Base-by-base conservation (phyloP, 2,329 filamentous ascomycete genomes). In the Ophiostoma quercus region DNA sequence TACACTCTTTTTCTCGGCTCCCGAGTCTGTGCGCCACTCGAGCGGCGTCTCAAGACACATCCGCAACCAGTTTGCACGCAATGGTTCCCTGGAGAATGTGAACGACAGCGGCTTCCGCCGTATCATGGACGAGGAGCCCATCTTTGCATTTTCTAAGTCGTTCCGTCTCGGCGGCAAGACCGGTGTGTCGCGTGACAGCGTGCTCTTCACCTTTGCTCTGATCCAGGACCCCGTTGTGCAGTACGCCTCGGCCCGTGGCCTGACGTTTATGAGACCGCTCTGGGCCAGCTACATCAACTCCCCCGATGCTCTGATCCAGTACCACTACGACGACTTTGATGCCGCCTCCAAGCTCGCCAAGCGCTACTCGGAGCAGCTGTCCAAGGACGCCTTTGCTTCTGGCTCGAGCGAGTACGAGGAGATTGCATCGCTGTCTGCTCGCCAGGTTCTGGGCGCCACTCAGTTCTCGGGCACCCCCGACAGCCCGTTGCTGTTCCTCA, bases 211-310 rank as follows among this genome's bases (percentile, higher is more conserved):
- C 0, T 84, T 95, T 74, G 87, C 89, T 2, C 86, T 93, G 72
- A 86, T 90, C 32, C 92, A 94, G 75, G 86, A 93, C 74, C 90
- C 90, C 0, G 88, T 94, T 37, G 88, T 91, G 9, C 91, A 94
- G 75, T 95, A 87, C 79, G 91, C 91, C 29, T 87, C 91, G 14
- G 87, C 90, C 39, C 86, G 90, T 43, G 92, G 92, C 1, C 79
- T 93, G 73, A 94, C 91, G 1, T 81, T 84, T 74, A 94, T 95
- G 91, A 84, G 87, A 60, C 92, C 91, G 2, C 79, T 94, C 7
- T 96, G 92, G 92, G 84, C 86, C 73, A 91, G 88, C 1, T 93
- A 89, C 83, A 92, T 93, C 76, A 77, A 80, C 2, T 83, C 82
- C 5, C 82, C 85, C 2, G 82, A 87, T 68, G 82, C 85, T 12